Percentiles rank a stretch among this genome's conserved stretches.
Conservation (phyloP, 257 asterid genomes). For the Nicotiana obtusifolia region DNA sequence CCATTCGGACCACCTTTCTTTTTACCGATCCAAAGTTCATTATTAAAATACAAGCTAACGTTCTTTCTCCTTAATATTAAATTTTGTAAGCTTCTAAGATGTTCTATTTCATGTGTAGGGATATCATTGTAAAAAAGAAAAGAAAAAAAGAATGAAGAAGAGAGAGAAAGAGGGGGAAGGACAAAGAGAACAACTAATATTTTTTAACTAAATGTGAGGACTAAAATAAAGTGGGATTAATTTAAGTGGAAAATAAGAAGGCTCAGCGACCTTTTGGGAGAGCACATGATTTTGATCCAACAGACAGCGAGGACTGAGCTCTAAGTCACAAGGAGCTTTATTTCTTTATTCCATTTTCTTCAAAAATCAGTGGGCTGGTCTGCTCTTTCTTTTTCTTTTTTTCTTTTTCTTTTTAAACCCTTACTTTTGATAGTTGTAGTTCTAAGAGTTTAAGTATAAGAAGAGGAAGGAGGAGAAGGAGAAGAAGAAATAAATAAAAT, state of each 20-base stretch:
- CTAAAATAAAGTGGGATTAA: background rate
- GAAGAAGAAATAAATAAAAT: background rate
- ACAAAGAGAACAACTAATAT: background rate
- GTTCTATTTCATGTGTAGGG: background rate
- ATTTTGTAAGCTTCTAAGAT: background rate
- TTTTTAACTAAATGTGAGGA: background rate
- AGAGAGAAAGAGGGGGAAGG: background rate
- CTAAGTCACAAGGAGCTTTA: conserved; percentile 29
- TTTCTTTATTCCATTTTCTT: background rate
- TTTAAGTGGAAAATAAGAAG: conserved; percentile 17
- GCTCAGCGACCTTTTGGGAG: conserved; percentile 59
- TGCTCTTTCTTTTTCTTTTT: background rate
- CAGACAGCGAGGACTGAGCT: conserved; percentile 45
- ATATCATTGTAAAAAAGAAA: background rate
- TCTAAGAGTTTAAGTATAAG: background rate
- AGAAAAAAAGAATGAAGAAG: too few species aligned
- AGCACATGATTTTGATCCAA: conserved; percentile 64
- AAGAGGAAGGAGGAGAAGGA: too few species aligned
- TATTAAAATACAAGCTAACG: background rate
- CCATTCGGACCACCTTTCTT: too few species aligned
- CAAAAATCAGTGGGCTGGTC: conserved; percentile 17
- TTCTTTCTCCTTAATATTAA: background rate
- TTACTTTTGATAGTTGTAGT: too few species aligned
- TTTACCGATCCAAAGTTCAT: background rate
- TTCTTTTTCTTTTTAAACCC: too few species aligned